Evolutionary conservation across 2,329 filamentous ascomycete genomes (phyloP), one percentile per base, ranked within the genome.

Genomic region (Pseudomassariella vexata): DNA sequence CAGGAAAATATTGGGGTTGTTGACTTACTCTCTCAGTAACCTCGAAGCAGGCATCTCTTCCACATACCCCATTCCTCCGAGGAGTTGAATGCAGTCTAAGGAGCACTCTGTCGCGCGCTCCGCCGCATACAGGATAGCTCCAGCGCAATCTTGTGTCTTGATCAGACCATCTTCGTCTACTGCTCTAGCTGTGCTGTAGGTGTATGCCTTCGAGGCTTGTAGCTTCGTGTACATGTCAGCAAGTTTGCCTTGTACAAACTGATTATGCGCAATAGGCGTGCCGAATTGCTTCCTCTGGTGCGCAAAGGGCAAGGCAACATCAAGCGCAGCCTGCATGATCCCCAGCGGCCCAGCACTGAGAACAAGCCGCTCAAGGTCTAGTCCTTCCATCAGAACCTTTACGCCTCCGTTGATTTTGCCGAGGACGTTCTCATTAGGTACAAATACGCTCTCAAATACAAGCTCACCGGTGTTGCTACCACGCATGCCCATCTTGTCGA

Each of bases 171-270:
- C 65, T 56, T 90, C 85, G 48, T 95, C 90, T 14, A 95, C 82
- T 2, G 74, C 71, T 28, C 74, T 72, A 3, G 92, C 92, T 1
- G 89, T 89, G 22, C 72, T 65, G 53, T 94, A 94, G 0, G 90
- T 96, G 60, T 95, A 95, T 3, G 88, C 75, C n/a, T 79, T 70
- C 11, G 82, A 80, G 9, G 85, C 88, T 49, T 85, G 82, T 37
- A 92, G 75, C 60, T 94, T 94, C 28, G 88, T 95, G 63, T 96
- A 94, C 89, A 98, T 95, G 57, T 96, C 89, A 35, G 92, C 88
- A 27, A 96, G 71, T 55, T 89, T 90, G 36, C 85, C 90, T 61
- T 96, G 92, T 15, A 96, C 73, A 41, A 96, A 71, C 60, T 98
- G 92, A 59, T 95, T 94, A 47, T 92, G 82, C 1, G 85, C 90